Percentiles rank a stretch among this genome's conserved stretches.
Evolutionary conservation across 2,329 filamentous ascomycete species (phyloP).

Genomic region (Blastomyces silverae): DNA sequence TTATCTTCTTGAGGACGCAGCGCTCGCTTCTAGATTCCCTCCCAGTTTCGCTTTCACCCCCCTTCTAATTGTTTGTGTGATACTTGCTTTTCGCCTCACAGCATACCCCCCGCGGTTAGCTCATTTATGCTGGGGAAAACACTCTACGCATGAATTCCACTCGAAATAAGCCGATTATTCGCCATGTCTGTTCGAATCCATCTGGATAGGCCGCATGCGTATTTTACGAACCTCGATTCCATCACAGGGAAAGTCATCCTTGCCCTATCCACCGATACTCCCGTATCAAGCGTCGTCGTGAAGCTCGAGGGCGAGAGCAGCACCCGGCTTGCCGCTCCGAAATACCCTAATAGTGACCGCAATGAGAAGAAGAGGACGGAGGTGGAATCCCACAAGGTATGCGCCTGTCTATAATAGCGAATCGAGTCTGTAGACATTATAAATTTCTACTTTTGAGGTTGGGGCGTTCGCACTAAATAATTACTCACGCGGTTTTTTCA

Average conservation of each 20-base stretch:
- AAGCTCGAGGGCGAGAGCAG: conserved; percentile 47
- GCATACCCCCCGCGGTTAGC: not conserved
- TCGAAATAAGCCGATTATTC: conserved; percentile 2
- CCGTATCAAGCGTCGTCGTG: conserved; percentile 43
- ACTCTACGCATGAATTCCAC: not conserved
- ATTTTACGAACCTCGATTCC: conserved; percentile 46
- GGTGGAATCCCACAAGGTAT: conserved; percentile 46
- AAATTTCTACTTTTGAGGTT: not conserved
- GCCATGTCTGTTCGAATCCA: conserved; percentile 43
- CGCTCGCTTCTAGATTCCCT: not conserved
- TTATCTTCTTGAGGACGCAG: not conserved
- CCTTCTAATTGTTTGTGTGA: not conserved
- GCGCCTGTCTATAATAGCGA: not conserved
- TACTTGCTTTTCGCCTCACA: not conserved
- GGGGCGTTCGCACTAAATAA: not conserved
- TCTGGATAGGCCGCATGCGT: conserved; percentile 39
- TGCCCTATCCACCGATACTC: conserved; percentile 37
- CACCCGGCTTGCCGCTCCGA: conserved; percentile 39
- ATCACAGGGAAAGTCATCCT: conserved; percentile 43
- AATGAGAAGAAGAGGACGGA: conserved; percentile 45
- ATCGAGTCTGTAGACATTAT: not conserved
- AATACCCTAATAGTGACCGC: conserved; percentile 36
- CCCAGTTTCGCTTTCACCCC: not conserved
- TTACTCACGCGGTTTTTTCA: not conserved
- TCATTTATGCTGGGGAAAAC: not conserved